Evolutionary conservation across 1,284 basidiomycete species (phyloP).

Genomic region (Uromyces viciae-fabae): DNA sequence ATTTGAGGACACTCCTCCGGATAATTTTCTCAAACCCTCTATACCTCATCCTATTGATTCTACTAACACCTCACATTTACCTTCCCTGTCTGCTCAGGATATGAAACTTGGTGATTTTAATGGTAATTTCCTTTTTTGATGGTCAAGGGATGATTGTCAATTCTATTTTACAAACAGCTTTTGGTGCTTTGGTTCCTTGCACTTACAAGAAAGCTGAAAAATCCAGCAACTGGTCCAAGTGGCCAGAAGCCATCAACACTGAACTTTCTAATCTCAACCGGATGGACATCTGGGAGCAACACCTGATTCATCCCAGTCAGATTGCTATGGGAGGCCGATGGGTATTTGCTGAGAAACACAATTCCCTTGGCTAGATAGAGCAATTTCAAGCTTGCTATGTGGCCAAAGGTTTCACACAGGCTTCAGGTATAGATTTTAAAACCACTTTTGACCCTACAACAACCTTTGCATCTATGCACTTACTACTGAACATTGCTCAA

Average conservation of each 20-base stretch:
- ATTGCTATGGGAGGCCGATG: not conserved
- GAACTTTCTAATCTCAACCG: not conserved
- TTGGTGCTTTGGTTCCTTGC: not conserved
- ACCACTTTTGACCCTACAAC: slow-evolving; percentile 20
- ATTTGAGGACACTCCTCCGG: not conserved
- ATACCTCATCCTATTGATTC: not conserved
- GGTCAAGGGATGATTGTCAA: too few species aligned
- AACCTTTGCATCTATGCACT: not conserved
- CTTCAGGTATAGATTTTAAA: not conserved
- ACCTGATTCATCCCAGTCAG: not conserved
- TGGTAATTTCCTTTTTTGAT: not conserved
- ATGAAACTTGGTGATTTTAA: not conserved
- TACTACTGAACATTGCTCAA: not conserved
- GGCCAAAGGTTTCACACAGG: slow-evolving; percentile 7
- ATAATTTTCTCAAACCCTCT: not conserved
- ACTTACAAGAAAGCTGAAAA: not conserved
- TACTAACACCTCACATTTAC: too few species aligned
- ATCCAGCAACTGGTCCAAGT: not conserved
- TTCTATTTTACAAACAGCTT: too few species aligned
- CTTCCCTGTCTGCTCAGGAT: too few species aligned
- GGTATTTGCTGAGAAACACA: not conserved
- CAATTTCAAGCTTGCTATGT: not conserved
- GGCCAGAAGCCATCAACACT: not conserved
- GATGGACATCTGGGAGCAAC: not conserved
- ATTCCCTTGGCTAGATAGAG: not conserved